A percentile compares a stretch with the other conserved stretches of the same genome.
Evolutionary conservation across 257 asterid species (phyloP).

Genomic region (Nicotiana benthamiana): DNA sequence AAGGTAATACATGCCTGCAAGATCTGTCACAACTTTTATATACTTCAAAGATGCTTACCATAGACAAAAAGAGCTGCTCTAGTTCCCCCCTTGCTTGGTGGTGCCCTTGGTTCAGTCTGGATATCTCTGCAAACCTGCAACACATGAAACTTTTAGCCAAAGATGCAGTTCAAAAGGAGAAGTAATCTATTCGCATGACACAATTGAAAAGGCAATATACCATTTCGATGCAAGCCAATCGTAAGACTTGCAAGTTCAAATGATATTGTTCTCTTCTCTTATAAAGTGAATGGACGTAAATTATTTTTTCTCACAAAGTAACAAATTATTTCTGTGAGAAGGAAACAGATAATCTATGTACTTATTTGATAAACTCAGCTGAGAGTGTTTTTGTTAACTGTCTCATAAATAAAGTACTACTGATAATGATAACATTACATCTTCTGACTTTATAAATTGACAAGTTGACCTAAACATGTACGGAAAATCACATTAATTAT

Average conservation of each 20-base stretch:
- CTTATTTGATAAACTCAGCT: neutral
- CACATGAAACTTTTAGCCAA: neutral
- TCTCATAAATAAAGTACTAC: neutral
- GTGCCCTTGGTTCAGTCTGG: neutral
- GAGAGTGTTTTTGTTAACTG: neutral
- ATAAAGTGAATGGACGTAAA: no score
- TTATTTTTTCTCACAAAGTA: no score
- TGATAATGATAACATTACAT: neutral
- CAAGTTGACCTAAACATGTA: neutral
- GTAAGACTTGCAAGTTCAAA: no score
- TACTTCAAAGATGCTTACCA: neutral
- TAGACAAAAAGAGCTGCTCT: constrained; percentile 12
- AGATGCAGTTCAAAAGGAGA: no score
- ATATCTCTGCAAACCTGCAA: neutral
- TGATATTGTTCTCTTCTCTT: no score
- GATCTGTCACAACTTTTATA: neutral
- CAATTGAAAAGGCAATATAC: neutral
- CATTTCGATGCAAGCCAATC: neutral
- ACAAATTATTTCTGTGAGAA: neutral
- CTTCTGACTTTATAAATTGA: neutral
- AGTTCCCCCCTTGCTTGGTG: neutral
- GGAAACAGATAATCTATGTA: neutral
- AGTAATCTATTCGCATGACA: neutral
- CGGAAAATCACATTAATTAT: neutral
- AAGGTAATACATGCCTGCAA: no score